Base-by-base conservation (phyloP, 805 yeast species). In the Myxozyma monticola region DNA sequence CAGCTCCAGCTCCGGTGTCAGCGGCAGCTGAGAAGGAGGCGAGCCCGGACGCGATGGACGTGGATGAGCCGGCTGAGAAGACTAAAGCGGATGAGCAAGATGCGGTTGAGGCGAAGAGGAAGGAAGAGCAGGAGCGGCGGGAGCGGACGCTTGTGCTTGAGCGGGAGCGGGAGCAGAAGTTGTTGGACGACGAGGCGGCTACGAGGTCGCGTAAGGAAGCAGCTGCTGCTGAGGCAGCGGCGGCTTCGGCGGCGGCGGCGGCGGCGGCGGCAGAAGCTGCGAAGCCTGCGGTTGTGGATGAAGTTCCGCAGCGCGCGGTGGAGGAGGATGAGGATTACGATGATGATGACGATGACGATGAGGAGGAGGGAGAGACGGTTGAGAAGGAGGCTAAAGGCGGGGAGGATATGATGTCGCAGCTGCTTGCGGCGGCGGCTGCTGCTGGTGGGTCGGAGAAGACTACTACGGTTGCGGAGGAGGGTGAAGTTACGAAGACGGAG, bases 241-340 rank as follows among this genome's bases (percentile, higher is more conserved):
- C 39, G 31, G 12, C 31, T 28, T 9, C 14, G 31, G 25, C 20
- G 30, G 30, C 29, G 30, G 38, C 22, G 42, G 15, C 24, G 29
- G 6, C 37, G 18, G 33, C 46, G n/a, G 26, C 42, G 4, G n/a
- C 38, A 3, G 8, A 22, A n/a, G 33, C 40, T 3, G 15, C 42
- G 20, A 35, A n/a, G 1, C 37, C 37, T 37, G 26, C 42, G 31
- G 46, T 43, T 1, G 42, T 31, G 5, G 52, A 47, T 7, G 59
- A 54, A 31, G 41, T 26, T 10, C 56, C 59, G 3, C 50, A 54
- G 40, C 25, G 59, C n/a, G 52, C 51, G 39, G 59, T 56, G 15
- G 49, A 48, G 12, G 60, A 55, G 39, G 59, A 56, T 24, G 56
- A 52, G 17, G 45, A 56, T 31, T 44, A 54, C 31, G 59, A 56